Evolutionary conservation across 495 filamentous ascomycete genomes (phyloP).

Genomic region (Talaromyces thailandensis): DNA sequence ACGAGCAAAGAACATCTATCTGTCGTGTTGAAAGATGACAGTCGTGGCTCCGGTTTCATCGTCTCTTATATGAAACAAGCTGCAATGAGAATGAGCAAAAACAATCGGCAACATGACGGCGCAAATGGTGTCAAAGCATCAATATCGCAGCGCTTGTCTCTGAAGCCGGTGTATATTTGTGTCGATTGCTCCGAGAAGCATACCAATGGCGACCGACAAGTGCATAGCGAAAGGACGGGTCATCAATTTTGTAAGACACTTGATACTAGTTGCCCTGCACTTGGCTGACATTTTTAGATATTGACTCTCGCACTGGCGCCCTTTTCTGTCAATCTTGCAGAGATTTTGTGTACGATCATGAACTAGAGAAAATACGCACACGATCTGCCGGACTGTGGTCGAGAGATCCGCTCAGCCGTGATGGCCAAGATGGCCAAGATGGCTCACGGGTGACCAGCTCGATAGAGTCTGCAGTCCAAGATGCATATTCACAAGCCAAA

Average conservation of each 20-base stretch:
- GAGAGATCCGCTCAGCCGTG: background rate
- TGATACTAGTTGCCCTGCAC: no score
- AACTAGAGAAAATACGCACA: constrained; percentile 57
- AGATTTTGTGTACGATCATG: constrained; percentile 83
- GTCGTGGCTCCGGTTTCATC: constrained; percentile 29
- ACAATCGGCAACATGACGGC: constrained; percentile 3
- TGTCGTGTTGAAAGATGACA: constrained; percentile 18
- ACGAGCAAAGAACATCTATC: constrained; percentile 32
- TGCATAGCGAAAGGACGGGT: constrained; percentile 32
- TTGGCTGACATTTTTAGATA: constrained; percentile 40
- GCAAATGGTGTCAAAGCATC: constrained; percentile 2
- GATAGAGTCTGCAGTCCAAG: constrained; percentile 3
- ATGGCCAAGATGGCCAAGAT: background rate
- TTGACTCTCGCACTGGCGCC: constrained; percentile 69
- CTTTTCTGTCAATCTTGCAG: constrained; percentile 77
- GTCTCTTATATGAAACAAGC: constrained; percentile 26
- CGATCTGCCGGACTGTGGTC: constrained; percentile 2
- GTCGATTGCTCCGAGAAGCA: constrained; percentile 29
- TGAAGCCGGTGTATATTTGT: constrained; percentile 36
- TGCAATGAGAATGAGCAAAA: constrained; percentile 14
- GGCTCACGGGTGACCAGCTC: background rate
- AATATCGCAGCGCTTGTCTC: background rate
- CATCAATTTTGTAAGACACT: constrained; percentile 32
- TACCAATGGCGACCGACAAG: constrained; percentile 22
- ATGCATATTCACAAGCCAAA: constrained; percentile 5